Evolutionary conservation across 345 rosid genomes (phyloP), one percentile per base, ranked within the genome.

Genomic region (Rhizophora mangle): DNA sequence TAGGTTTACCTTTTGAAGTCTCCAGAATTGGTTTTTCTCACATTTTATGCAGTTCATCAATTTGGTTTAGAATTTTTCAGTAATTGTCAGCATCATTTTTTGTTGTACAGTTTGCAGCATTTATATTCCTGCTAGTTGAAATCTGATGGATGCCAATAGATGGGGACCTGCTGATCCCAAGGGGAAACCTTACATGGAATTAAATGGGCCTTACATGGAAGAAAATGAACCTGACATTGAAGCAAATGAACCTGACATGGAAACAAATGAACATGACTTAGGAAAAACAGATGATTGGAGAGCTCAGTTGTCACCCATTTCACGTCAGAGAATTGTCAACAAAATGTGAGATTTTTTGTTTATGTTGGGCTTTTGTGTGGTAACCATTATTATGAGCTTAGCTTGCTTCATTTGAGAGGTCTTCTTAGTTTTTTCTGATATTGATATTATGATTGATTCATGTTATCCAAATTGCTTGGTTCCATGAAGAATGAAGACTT

Each of bases 231-330:
- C 31, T 5, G 5, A 30, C 31, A 34, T 34, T 7, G 36, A 34
- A 34, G 6, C 36, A 34, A 34, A 34, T 9, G 8, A 85, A 65
- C 63, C 80, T 19, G 58, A 69, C 24, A 68, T 81, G 73, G 82
- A 86, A 10, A 53, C 80, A 16, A 34, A 34, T 9, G 8, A 34
- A 34, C 2, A 7, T 34, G 9, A 34, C 9, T 9, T 2, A 2
- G 37, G 8, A 34, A 34, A 34, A 34, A 34, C 80, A 16, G 82
- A 77, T 72, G 87, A 89, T 70, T 85, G 97, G 96, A 89, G 84
- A 87, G 69, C 76, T 55, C 85, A 84, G 29, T 63, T 81, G 81
- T 81, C 47, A 24, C 64, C 78, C 21, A 85, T 82, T 3, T 59
- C 88, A 6, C 80, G 98, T 19, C 82, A 67, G 37, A 80, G 74